These are phyloP conservation scores for Lojkania enalia DNA, from an alignment of 2,329 filamentous ascomycete species.

Conservation along the genomic window DNA sequence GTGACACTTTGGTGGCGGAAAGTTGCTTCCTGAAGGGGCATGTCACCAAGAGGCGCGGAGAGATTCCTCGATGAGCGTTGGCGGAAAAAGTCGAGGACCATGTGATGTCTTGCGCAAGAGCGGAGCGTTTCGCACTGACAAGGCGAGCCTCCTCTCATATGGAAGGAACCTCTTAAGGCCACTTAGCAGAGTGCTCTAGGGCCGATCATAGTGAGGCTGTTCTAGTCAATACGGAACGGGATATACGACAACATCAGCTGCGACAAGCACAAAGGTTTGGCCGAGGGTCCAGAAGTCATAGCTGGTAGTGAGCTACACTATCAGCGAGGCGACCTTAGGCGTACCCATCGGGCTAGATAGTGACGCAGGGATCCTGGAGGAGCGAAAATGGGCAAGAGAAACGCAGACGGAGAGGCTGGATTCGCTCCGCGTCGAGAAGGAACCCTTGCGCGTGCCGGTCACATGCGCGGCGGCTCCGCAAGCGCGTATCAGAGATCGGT, in stretches of 20 bases:
- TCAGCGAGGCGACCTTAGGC: neutral
- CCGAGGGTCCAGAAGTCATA: neutral
- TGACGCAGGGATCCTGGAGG: too few relatives aligned
- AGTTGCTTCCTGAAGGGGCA: constrained; percentile 30
- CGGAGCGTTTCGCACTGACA: constrained; percentile 21
- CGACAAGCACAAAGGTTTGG: neutral
- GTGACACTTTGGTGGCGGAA: too few relatives aligned
- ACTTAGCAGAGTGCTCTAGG: neutral
- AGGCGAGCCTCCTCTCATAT: constrained; percentile 5
- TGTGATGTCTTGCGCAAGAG: constrained; percentile 25
- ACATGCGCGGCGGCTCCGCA: neutral
- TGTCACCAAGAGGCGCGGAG: constrained; percentile 32
- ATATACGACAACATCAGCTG: neutral
- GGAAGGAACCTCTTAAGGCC: constrained; percentile 14
- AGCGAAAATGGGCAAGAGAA: too few relatives aligned
- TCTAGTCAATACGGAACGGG: neutral
- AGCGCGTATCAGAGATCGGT: too few relatives aligned
- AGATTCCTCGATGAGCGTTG: constrained; percentile 26
- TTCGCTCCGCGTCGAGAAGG: too few relatives aligned
- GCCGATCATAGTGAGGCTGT: constrained; percentile 2
- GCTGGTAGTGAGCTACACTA: neutral
- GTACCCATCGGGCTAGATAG: too few relatives aligned
- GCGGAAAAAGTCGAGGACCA: constrained; percentile 33
- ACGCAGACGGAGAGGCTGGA: too few relatives aligned
- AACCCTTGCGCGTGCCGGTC: neutral